phyloP scores from a whole-genome alignment of 1,284 basidiomycete species.

The Cryptococcus sp. region DNA sequence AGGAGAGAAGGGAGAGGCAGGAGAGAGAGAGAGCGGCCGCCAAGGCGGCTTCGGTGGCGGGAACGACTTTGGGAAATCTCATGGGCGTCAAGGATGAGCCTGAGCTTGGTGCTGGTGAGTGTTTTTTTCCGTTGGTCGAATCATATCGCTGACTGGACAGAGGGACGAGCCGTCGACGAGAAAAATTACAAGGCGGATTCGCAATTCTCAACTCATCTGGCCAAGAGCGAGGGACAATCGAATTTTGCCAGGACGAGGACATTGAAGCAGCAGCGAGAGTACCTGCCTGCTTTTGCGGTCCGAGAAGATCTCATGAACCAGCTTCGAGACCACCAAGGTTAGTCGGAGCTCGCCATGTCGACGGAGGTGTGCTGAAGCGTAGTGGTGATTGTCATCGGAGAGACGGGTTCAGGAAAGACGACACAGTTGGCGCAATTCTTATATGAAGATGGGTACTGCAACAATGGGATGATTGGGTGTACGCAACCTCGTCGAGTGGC shows the following conservation, averaged over 20 bases:
- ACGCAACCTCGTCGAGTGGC: conserved; percentile 96
- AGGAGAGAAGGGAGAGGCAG: conserved; percentile 92
- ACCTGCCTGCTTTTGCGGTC: conserved; percentile 95
- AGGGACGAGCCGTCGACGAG: conserved; percentile 59
- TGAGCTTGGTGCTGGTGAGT: conserved; percentile 37
- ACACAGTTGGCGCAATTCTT: conserved; percentile 88
- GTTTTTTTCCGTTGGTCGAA: neutral
- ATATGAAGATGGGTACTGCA: conserved; percentile 92
- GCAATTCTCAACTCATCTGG: conserved; percentile 89
- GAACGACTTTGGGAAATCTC: conserved; percentile 90
- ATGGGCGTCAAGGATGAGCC: conserved; percentile 97
- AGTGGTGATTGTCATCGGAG: conserved; percentile 91
- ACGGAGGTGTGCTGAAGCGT: conserved; percentile 1
- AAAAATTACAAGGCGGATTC: conserved; percentile 87
- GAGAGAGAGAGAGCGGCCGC: conserved; percentile 94
- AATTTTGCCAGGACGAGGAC: conserved; percentile 77
- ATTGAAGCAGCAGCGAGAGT: conserved; percentile 91
- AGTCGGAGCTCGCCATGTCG: conserved; percentile 14
- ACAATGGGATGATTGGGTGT: conserved; percentile 83
- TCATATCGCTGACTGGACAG: conserved; percentile 20
- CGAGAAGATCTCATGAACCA: conserved; percentile 86
- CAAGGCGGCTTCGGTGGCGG: conserved; percentile 85
- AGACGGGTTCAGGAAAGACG: conserved; percentile 93
- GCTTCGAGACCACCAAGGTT: conserved; percentile 92
- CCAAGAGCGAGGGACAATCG: conserved; percentile 69